Base-by-base conservation (phyloP, 805 yeast species). In the Barnettozyma sp. region DNA sequence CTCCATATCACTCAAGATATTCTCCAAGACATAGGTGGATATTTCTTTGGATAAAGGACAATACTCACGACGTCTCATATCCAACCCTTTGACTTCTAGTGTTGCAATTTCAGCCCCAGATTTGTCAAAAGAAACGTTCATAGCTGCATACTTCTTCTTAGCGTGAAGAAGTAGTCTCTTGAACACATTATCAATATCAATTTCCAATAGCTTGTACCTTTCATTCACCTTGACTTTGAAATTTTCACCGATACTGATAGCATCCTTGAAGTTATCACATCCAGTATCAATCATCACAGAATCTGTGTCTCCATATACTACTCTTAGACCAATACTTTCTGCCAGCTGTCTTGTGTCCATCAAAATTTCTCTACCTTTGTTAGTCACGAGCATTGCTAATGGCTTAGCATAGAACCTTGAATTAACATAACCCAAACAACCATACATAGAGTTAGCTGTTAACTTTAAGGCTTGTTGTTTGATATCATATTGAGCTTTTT, bases 381-480 rank as follows among this genome's bases (percentile, higher is more conserved):
- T 82, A 3, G 98, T 92, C 39, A 87, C 95, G 51, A 92, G 67
- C 88, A 85, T 85, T 5, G 98, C 98, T 48, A 92, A 67, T 1
- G 97, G 96, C 53, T 84, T 82, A 10, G 98, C 98, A 54, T 88
- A 90, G 59, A 92, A 92, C 52, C 98, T 73, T 16, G 97, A 86
- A 50, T 82, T 73, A 6, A 82, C 82, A 58, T 79, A 88, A 48
- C 98, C 98, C 50, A 92, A 71, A 72, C 97, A 92, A 55, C 98
- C 98, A 63, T 92, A 92, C 97, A 92, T 90, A n/a, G 98, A 92
- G 61, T 92, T 92, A 20, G 98, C 98, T 3, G 98, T 94, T 55
- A 92, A 69, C 58, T 92, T 92, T 56, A 92, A 72, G 0, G 98
- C 97, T 57, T 82, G 94, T 60, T 92, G 98, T 54, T 88, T 85